phyloP scores from a whole-genome alignment of 345 rosid species.

The Aquilaria yunnanensis region DNA sequence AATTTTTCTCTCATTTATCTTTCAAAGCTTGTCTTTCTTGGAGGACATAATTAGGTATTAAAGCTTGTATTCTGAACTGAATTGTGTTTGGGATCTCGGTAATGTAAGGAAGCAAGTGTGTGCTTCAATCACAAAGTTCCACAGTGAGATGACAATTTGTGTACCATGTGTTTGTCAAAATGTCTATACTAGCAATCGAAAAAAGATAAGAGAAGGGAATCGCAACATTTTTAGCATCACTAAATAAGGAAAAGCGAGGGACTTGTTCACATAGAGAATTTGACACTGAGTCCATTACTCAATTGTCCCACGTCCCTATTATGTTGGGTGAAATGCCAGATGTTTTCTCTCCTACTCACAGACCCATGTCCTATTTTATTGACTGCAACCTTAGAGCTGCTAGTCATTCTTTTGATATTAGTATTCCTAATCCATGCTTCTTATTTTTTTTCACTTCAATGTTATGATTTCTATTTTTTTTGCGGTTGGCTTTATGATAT shows the following conservation, averaged over 20 bases:
- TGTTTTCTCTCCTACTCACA: constrained; percentile 47
- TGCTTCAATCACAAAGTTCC: no score
- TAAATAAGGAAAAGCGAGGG: constrained; percentile 53
- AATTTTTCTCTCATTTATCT: no score
- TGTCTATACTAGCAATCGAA: constrained; percentile 8
- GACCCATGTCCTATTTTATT: constrained; percentile 48
- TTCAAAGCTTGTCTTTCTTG: no score
- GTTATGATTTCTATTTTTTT: no score
- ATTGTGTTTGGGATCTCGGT: no score
- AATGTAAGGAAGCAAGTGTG: no score
- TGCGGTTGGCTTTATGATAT: neutral
- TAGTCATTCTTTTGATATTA: constrained; percentile 80
- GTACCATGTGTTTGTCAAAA: neutral
- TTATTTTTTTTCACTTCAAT: neutral
- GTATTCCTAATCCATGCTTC: constrained; percentile 8
- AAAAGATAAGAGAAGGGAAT: constrained; percentile 23
- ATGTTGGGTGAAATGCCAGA: constrained; percentile 83
- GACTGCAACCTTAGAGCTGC: constrained; percentile 94
- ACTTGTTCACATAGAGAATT: constrained; percentile 71
- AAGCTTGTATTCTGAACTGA: no score
- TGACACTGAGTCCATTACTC: constrained; percentile 15
- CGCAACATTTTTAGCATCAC: constrained; percentile 17
- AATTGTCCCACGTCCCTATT: constrained; percentile 61
- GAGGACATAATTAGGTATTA: no score
- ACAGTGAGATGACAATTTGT: no score